Evolutionary conservation across 2,329 filamentous ascomycete species (phyloP).

Genomic region (Colletotrichum sp.): DNA sequence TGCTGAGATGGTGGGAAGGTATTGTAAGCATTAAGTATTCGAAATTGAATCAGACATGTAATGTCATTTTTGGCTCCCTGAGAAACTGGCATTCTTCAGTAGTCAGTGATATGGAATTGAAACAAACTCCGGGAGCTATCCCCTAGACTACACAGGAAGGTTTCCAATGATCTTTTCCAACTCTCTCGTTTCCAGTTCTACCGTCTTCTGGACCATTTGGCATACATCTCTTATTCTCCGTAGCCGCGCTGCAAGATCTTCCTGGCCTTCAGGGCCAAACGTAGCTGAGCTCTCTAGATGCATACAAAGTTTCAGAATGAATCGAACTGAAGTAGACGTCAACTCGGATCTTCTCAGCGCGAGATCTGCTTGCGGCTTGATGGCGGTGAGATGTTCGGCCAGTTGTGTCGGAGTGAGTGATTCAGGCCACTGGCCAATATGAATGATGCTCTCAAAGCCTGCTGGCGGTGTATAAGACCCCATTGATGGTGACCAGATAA

Average conservation of each 20-base stretch:
- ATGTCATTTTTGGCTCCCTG: accelerated
- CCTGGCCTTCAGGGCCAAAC: neutral
- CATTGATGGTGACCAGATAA: neutral
- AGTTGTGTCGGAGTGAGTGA: accelerated
- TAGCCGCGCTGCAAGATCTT: neutral
- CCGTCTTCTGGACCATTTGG: accelerated
- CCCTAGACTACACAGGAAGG: neutral
- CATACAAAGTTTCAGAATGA: neutral
- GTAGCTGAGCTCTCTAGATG: neutral
- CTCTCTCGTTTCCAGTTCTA: accelerated
- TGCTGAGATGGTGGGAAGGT: accelerated
- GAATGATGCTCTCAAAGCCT: neutral
- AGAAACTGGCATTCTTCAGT: accelerated
- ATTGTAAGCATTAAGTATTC: accelerated
- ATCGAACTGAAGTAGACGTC: neutral
- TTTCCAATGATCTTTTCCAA: accelerated
- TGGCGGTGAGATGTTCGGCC: neutral
- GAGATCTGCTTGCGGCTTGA: neutral
- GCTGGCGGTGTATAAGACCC: neutral
- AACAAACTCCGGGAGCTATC: accelerated
- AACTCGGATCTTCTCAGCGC: neutral
- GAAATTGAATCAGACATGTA: neutral
- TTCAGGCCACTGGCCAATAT: neutral
- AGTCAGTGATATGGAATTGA: accelerated
- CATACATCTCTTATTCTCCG: neutral